Evolutionary conservation across 768 basidiomycete species (phyloP).

Genomic region (Lepiota venenata): DNA sequence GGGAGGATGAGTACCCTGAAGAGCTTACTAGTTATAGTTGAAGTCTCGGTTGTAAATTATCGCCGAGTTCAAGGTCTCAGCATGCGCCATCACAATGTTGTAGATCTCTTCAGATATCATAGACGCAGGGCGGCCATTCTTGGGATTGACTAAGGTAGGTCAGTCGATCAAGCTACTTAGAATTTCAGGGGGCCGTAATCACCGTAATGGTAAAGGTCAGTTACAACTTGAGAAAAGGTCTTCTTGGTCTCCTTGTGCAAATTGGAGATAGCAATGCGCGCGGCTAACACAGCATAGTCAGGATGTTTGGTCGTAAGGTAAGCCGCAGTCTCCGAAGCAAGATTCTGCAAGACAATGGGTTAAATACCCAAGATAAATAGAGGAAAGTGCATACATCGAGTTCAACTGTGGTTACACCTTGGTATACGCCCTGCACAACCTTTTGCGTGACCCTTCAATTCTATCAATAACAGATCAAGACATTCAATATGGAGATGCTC

Average conservation of each 20-base stretch:
- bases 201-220: slow-evolving; percentile 90
- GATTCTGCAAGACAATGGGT: slow-evolving; percentile 55
- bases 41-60: slow-evolving; percentile 99
- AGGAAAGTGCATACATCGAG: slow-evolving; percentile 68
- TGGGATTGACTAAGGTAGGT: slow-evolving; percentile 72
- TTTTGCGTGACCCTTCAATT: slow-evolving; percentile 77
- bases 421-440: slow-evolving; percentile 90
- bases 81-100: slow-evolving; percentile 75
- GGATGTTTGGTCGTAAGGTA: slow-evolving; percentile 97
- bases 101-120: slow-evolving; percentile 93
- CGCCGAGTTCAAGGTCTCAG: slow-evolving; percentile 82
- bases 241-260: slow-evolving; percentile 99
- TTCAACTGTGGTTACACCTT: slow-evolving; percentile 95
- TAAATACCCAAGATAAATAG: background rate
- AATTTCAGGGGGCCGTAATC: slow-evolving; percentile 18
- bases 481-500: slow-evolving; percentile 21
- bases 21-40: slow-evolving; percentile 86
- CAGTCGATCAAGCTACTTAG: slow-evolving; percentile 19
- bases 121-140: slow-evolving; percentile 80
- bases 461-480: background rate
- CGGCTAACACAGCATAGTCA: slow-evolving; percentile 97
- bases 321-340: slow-evolving; percentile 96
- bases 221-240: slow-evolving; percentile 88
- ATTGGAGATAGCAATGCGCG: slow-evolving; percentile 98
- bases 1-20: background rate